Conservation (phyloP, 768 basidiomycete genomes). For the Boletus sp. region DNA sequence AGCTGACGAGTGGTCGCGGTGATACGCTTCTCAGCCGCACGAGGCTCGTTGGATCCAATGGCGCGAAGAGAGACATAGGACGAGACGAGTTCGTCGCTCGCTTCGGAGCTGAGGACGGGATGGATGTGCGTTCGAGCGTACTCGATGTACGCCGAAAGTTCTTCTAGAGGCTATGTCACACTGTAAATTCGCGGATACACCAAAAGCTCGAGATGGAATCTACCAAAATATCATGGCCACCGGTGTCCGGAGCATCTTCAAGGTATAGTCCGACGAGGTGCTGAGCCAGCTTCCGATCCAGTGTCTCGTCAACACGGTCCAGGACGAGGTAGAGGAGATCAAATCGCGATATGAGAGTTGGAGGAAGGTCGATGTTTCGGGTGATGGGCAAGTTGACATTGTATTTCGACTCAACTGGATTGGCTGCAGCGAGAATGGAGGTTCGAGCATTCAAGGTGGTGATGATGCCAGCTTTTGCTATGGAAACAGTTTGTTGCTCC, state of each 20-base stretch:
- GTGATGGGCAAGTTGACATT: constrained; percentile 90
- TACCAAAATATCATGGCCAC: constrained; percentile 73
- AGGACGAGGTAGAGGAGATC: constrained; percentile 94
- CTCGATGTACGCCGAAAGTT: constrained; percentile 91
- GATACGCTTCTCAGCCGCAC: constrained; percentile 87
- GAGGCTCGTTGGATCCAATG: constrained; percentile 80
- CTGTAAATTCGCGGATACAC: constrained; percentile 4
- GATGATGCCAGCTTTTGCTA: constrained; percentile 98
- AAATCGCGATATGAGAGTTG: constrained; percentile 96
- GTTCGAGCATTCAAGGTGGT: constrained; percentile 98
- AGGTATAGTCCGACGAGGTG: constrained; percentile 92
- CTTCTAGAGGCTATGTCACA: constrained; percentile 69
- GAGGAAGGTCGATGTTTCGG: constrained; percentile 94
- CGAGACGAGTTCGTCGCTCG: constrained; percentile 76
- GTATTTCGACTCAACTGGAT: constrained; percentile 95
- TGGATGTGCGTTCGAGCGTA: constrained; percentile 85
- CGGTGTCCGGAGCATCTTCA: constrained; percentile 71
- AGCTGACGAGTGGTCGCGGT: constrained; percentile 97
- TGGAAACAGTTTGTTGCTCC: constrained; percentile 99
- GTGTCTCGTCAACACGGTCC: constrained; percentile 86
- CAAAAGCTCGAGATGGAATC: constrained; percentile 22
- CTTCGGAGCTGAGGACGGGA: constrained; percentile 82
- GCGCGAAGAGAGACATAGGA: constrained; percentile 94
- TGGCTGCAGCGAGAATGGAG: constrained; percentile 95
- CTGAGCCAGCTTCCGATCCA: constrained; percentile 85